These are phyloP conservation scores for Chytridium lagenaria DNA, from an alignment of 371 early-diverging fungal species.

Conservation along the genomic window DNA sequence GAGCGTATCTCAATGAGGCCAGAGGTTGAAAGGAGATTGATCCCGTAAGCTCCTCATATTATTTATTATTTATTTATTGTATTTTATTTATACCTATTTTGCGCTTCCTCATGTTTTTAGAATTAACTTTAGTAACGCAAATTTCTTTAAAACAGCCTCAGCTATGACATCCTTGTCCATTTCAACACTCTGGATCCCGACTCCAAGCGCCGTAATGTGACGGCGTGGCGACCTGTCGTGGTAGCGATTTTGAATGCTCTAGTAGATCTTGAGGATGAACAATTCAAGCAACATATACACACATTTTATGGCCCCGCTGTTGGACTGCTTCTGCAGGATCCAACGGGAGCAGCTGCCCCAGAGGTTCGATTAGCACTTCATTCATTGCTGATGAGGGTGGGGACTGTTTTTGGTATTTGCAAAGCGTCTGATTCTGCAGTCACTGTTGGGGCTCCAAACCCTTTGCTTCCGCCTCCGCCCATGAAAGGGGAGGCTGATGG, in stretches of 20 bases:
- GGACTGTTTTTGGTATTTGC: conserved; percentile 37
- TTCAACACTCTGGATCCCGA: conserved; percentile 60
- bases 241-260: conserved; percentile 59
- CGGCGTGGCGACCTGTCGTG: conserved; percentile 65
- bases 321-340: conserved; percentile 52
- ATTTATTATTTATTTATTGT: neutral
- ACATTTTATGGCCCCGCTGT: conserved; percentile 51
- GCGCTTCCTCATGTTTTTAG: conserved; percentile 2
- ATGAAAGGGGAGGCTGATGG: neutral
- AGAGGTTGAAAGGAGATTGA: conserved; percentile 52
- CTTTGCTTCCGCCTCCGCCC: neutral
- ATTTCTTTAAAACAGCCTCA: conserved; percentile 37
- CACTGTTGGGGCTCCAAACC: conserved; percentile 16
- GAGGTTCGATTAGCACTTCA: conserved; percentile 55
- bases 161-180: conserved; percentile 50
- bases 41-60: conserved; percentile 51
- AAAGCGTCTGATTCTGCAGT: conserved; percentile 19
- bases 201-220: conserved; percentile 56
- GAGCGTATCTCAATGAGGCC: conserved; percentile 36
- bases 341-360: conserved; percentile 32
- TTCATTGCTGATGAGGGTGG: conserved; percentile 49
- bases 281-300: conserved; percentile 53
- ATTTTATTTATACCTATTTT: conserved; percentile 5
- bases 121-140: neutral
- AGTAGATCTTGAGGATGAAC: conserved; percentile 54